phyloP scores from a whole-genome alignment of 306 rosid species.

The Crataegus laevigata region DNA sequence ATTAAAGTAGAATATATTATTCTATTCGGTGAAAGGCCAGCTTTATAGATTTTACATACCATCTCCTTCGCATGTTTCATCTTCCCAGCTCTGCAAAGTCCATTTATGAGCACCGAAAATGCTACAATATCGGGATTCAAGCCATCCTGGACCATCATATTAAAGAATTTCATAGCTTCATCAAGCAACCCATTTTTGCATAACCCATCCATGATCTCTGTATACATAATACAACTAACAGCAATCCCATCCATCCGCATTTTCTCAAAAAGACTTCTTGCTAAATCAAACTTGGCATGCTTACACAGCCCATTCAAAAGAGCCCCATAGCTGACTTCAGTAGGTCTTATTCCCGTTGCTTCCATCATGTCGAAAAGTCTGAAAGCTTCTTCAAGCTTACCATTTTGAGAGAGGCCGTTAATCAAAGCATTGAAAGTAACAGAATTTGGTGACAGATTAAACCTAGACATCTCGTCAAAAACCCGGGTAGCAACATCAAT shows the following conservation, averaged over 20 bases:
- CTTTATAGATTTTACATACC: slow-evolving; percentile 54
- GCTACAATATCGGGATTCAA: slow-evolving; percentile 49
- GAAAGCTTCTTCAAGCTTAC: slow-evolving; percentile 42
- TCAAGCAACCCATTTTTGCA: slow-evolving; percentile 55
- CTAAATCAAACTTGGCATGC: slow-evolving; percentile 45
- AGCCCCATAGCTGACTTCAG: slow-evolving; percentile 52
- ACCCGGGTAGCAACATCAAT: slow-evolving; percentile 52
- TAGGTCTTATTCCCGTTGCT: slow-evolving; percentile 42
- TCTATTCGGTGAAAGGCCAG: slow-evolving; percentile 43
- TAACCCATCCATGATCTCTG: slow-evolving; percentile 58
- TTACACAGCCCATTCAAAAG: slow-evolving; percentile 54
- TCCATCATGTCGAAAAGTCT: slow-evolving; percentile 59
- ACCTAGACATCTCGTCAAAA: slow-evolving; percentile 49
- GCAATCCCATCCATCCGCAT: slow-evolving; percentile 38
- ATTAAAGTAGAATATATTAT: slow-evolving; percentile 59
- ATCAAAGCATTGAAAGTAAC: slow-evolving; percentile 58
- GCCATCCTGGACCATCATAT: slow-evolving; percentile 39
- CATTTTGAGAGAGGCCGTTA: slow-evolving; percentile 42
- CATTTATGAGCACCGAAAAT: slow-evolving; percentile 71
- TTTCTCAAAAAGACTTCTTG: slow-evolving; percentile 42
- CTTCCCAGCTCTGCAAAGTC: slow-evolving; percentile 52
- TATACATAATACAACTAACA: slow-evolving; percentile 37
- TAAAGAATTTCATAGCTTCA: slow-evolving; percentile 50
- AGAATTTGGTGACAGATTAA: slow-evolving; percentile 44
- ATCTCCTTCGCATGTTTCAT: slow-evolving; percentile 53